A percentile compares a stretch with the other conserved stretches of the same genome.
phyloP scores from a whole-genome alignment of 176 grass and related monocot species.

The Stipa capillata region DNA sequence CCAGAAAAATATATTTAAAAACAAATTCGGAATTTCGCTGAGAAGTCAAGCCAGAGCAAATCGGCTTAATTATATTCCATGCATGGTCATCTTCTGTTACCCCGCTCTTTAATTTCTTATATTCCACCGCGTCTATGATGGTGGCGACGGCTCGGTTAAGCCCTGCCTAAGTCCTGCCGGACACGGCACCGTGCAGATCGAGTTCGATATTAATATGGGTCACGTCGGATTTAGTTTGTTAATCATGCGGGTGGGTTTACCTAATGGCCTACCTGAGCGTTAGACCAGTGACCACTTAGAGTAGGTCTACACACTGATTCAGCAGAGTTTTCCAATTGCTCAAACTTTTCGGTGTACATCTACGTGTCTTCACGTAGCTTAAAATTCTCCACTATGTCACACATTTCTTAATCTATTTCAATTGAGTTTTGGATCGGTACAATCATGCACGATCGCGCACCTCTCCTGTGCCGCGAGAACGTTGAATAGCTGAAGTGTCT shows the following conservation, averaged over 20 bases:
- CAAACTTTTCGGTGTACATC: background rate
- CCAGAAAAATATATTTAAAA: too few relatives aligned
- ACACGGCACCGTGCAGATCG: background rate
- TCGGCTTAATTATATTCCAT: too few relatives aligned
- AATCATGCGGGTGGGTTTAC: background rate
- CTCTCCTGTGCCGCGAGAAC: background rate
- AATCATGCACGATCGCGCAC: too few relatives aligned
- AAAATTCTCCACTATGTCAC: background rate
- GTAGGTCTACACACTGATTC: conserved; percentile 12
- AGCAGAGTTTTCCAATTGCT: background rate
- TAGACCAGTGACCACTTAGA: background rate
- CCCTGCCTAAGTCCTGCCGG: background rate
- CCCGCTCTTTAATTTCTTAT: too few relatives aligned
- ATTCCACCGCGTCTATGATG: too few relatives aligned
- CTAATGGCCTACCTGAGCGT: conserved; percentile 9
- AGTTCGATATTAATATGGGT: background rate
- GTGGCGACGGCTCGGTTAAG: conserved; percentile 5
- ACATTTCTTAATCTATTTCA: too few relatives aligned
- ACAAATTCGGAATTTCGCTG: too few relatives aligned
- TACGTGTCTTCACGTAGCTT: background rate
- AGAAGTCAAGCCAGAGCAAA: too few relatives aligned
- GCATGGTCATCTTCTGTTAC: too few relatives aligned
- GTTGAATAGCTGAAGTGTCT: background rate
- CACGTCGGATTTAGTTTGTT: background rate
- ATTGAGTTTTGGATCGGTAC: background rate